Evolutionary conservation across 2,329 filamentous ascomycete species (phyloP).

Genomic region (Verticillium nonalfalfae): DNA sequence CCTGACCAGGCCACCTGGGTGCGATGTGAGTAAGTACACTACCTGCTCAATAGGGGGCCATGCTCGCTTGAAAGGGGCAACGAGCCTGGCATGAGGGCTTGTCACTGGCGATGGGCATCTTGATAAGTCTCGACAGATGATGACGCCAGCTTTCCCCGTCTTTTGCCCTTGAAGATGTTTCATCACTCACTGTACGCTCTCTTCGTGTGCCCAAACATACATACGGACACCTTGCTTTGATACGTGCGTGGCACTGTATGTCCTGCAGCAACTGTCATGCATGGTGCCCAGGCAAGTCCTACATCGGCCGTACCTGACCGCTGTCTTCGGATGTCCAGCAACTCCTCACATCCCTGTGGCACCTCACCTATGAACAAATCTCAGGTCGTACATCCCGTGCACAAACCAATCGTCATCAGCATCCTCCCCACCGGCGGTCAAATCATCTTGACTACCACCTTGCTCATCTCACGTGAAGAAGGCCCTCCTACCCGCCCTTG

Average conservation of each 20-base stretch:
- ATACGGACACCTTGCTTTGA: background rate
- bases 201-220: background rate
- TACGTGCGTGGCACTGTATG: background rate
- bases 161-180: background rate
- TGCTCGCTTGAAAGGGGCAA: no score
- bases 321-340: background rate
- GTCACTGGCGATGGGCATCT: no score
- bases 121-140: no score
- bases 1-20: background rate
- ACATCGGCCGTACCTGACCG: background rate
- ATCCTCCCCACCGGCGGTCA: background rate
- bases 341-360: background rate
- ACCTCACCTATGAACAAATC: background rate
- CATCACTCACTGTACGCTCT: background rate
- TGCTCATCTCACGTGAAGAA: background rate
- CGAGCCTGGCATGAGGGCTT: no score
- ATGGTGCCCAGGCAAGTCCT: background rate
- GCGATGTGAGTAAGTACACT: no score
- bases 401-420: no score
- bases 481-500: background rate
- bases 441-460: background rate
- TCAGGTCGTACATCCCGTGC: background rate
- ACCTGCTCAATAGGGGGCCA: no score
- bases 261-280: background rate
- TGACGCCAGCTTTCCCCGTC: no score